Percentiles rank a stretch among this genome's conserved stretches.
Conservation (phyloP, 1,139 yeast genomes). For the Blastobotrys capitulatus region DNA sequence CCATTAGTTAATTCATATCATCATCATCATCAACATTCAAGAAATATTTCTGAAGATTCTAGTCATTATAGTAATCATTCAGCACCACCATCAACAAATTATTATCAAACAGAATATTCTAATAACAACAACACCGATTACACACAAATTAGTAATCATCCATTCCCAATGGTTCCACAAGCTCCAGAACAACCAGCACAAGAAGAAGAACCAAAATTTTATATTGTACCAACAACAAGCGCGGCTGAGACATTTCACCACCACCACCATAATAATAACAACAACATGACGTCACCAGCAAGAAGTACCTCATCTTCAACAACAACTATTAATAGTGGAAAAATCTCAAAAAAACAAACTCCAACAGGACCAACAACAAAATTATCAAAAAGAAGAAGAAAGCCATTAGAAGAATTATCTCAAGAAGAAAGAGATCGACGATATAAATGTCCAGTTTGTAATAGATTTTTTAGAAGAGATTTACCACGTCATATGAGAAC, state of each 20-base stretch:
- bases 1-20: background rate
- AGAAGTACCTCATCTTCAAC: background rate
- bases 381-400: background rate
- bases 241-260: background rate
- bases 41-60: background rate
- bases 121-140: background rate
- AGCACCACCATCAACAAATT: background rate
- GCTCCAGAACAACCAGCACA: conserved; percentile 3
- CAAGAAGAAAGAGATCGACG: conserved; percentile 17
- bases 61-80: background rate
- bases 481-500: conserved; percentile 62
- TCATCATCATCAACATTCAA: background rate
- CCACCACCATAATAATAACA: no score
- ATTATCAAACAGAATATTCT: background rate
- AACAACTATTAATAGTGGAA: background rate
- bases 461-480: conserved; percentile 53
- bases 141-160: background rate
- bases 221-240: background rate
- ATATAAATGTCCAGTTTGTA: conserved; percentile 49
- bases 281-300: background rate
- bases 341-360: background rate
- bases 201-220: no score
- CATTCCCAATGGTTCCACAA: background rate
- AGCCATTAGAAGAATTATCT: background rate
- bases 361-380: background rate